Evolutionary conservation across 2,329 filamentous ascomycete species (phyloP).

Genomic region (Aspergillus quadrilineatus): DNA sequence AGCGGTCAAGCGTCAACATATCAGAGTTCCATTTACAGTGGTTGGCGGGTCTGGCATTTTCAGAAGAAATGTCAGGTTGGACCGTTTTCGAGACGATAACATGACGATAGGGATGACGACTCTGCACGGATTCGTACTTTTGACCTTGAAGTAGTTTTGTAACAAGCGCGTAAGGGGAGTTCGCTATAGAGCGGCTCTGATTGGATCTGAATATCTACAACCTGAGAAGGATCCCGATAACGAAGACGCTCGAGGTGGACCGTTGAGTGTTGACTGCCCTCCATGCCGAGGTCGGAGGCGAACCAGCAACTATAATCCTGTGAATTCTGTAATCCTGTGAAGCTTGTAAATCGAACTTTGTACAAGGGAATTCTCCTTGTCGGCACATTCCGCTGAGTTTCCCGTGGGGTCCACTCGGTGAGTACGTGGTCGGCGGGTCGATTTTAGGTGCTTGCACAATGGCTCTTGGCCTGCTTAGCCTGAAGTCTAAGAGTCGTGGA

Average conservation of each 20-base stretch:
- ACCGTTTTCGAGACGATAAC: background rate
- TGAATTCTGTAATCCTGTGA: background rate
- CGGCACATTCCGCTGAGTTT: constrained; percentile 1
- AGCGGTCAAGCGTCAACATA: constrained; percentile 20
- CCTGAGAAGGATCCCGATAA: too few relatives aligned
- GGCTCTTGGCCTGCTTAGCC: too few relatives aligned
- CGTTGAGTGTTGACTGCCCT: background rate
- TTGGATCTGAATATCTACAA: too few relatives aligned
- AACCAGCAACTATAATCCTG: background rate
- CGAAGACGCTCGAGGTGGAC: too few relatives aligned
- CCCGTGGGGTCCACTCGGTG: background rate
- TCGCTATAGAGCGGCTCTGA: too few relatives aligned
- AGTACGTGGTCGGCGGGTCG: constrained; percentile 4
- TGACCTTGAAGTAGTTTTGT: background rate
- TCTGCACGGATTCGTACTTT: background rate
- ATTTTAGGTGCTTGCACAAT: background rate
- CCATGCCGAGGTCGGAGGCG: background rate
- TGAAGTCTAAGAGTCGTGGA: background rate
- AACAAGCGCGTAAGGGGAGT: background rate
- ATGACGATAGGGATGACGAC: background rate
- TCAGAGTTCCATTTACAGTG: background rate
- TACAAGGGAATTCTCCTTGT: background rate
- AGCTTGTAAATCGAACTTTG: background rate
- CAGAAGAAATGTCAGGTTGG: background rate
- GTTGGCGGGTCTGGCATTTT: constrained; percentile 3